phyloP scores from a whole-genome alignment of 192 early-diverging fungal genomes.

The Backusella parvicylindrica region DNA sequence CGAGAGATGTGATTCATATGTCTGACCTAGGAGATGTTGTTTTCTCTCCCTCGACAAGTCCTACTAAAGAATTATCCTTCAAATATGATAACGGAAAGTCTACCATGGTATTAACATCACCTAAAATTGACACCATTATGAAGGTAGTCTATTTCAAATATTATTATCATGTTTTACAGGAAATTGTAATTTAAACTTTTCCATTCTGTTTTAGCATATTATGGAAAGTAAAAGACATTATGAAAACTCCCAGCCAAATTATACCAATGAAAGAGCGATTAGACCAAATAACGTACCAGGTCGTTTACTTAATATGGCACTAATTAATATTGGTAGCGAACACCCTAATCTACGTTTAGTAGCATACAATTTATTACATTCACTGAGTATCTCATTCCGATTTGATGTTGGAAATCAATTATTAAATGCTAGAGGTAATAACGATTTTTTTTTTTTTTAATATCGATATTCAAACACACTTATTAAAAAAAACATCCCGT shows the following conservation, averaged over 20 bases:
- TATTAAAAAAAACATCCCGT: background rate
- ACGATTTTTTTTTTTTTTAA: background rate
- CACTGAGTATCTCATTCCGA: conserved; percentile 72
- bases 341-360: conserved; percentile 73
- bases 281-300: conserved; percentile 86
- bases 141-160: background rate
- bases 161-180: background rate
- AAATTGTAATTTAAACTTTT: background rate
- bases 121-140: conserved; percentile 59
- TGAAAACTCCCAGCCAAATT: conserved; percentile 54
- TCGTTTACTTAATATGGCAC: conserved; percentile 85
- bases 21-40: conserved; percentile 26
- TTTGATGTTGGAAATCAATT: conserved; percentile 79
- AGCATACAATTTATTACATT: conserved; percentile 85
- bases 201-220: conserved; percentile 51
- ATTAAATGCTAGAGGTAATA: conserved; percentile 60
- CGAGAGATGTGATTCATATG: conserved; percentile 88
- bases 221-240: conserved; percentile 66
- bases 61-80: conserved; percentile 47
- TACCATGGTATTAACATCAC: conserved; percentile 62
- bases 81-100: conserved; percentile 64
- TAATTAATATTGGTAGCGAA: conserved; percentile 80
- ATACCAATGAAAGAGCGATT: conserved; percentile 62
- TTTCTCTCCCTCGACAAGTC: background rate
- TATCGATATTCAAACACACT: background rate